Evolutionary conservation across 208 protist genomes (phyloP).

Genomic region (Herpetomonas tarakana): DNA sequence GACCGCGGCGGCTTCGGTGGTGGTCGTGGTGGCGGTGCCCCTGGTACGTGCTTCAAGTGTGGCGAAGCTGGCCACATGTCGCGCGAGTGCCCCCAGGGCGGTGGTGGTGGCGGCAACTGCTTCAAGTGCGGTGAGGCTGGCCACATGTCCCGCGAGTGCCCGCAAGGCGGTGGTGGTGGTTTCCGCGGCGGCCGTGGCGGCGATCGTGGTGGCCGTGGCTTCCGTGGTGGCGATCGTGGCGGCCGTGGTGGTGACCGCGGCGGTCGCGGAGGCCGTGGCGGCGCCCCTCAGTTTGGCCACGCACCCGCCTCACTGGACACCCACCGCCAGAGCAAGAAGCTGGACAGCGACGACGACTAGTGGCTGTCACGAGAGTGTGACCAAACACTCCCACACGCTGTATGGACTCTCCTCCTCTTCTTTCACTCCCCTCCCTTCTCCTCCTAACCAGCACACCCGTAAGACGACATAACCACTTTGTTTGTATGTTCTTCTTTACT

Average conservation of each 20-base stretch:
- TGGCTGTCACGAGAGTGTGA: too few relatives aligned
- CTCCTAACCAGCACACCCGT: too few relatives aligned
- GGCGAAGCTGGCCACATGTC: constrained; percentile 8
- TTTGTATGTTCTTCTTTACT: too few relatives aligned
- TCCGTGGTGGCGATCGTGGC: constrained; percentile 47
- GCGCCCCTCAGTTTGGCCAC: constrained; percentile 60
- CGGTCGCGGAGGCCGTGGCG: constrained; percentile 45
- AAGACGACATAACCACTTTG: too few relatives aligned
- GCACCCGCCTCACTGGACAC: constrained; percentile 45
- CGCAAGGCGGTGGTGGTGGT: constrained; percentile 22
- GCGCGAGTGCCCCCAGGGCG: constrained; percentile 23
- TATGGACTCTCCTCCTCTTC: too few relatives aligned
- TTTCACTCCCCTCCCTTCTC: too few relatives aligned
- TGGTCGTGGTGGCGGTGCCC: constrained; percentile 20
- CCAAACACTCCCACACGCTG: too few relatives aligned
- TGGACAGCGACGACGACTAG: constrained; percentile 77
- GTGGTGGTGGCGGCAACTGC: constrained; percentile 19
- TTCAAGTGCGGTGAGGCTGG: constrained; percentile 15
- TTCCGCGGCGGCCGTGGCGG: constrained; percentile 20
- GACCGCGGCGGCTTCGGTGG: constrained; percentile 42
- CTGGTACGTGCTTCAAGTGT: constrained; percentile 3
- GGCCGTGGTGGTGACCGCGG: constrained; percentile 40
- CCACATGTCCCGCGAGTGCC: constrained; percentile 10
- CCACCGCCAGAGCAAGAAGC: constrained; percentile 56
- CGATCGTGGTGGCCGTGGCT: constrained; percentile 24